A percentile compares a stretch with the other conserved stretches of the same genome.
Evolutionary conservation across 129 eudicot genomes (phyloP).

Genomic region (Flaveria trinervia): DNA sequence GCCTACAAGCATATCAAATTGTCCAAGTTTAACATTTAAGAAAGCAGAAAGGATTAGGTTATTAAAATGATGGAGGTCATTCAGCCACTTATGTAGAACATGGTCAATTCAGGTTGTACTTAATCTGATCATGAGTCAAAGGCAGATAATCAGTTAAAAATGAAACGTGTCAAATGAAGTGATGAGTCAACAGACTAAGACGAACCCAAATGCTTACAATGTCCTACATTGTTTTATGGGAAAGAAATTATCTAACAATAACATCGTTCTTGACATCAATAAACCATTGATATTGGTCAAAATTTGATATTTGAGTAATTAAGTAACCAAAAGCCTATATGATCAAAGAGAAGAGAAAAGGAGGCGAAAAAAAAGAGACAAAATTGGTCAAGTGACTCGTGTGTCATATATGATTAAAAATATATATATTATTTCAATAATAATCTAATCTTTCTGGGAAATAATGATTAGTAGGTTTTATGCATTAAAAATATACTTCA

Average conservation of each 20-base stretch:
- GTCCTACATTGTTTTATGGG: neutral
- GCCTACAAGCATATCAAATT: conserved; percentile 52
- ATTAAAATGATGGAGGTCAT: neutral
- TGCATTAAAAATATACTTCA: neutral
- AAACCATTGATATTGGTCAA: neutral
- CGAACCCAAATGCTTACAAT: neutral
- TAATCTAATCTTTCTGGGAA: neutral
- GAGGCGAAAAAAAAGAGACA: no score
- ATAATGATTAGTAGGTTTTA: neutral
- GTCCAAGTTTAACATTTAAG: neutral
- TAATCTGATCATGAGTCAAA: neutral
- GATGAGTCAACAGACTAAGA: neutral
- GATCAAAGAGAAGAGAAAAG: no score
- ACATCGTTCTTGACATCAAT: neutral
- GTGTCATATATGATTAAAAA: neutral
- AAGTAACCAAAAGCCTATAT: neutral
- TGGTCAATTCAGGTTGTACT: neutral
- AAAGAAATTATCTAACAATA: neutral
- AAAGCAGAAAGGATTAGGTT: neutral
- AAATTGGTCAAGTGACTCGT: neutral
- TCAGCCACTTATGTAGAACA: neutral
- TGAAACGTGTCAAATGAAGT: neutral
- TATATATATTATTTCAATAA: neutral
- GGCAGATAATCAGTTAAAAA: neutral
- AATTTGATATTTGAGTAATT: neutral